Evolutionary conservation across 2,329 filamentous ascomycete species (phyloP).

Genomic region (Claviceps pusilla): DNA sequence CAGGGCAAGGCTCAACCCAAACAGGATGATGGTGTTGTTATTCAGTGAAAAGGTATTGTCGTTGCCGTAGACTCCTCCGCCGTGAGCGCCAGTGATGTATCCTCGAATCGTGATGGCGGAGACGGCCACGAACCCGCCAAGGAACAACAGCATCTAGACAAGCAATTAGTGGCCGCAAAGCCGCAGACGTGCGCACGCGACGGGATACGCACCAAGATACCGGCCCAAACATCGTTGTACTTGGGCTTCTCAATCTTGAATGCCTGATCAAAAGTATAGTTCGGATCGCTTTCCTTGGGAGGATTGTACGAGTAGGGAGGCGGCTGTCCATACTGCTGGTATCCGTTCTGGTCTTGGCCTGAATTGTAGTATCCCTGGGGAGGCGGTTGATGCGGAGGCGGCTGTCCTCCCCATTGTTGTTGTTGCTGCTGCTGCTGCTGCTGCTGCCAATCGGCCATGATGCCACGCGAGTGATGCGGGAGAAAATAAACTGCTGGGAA

Average conservation of each 20-base stretch:
- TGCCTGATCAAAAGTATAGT: slow-evolving; percentile 56
- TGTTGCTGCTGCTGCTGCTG: slow-evolving; percentile 5
- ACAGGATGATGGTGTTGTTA: slow-evolving; percentile 75
- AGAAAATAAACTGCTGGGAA: too few relatives aligned
- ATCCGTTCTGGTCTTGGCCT: slow-evolving; percentile 10
- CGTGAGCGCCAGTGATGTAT: slow-evolving; percentile 50
- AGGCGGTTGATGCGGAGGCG: slow-evolving; percentile 8
- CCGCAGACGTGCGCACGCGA: background rate
- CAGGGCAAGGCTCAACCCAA: slow-evolving; percentile 60
- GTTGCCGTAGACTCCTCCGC: slow-evolving; percentile 58
- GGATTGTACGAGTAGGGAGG: slow-evolving; percentile 22
- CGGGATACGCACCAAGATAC: slow-evolving; percentile 44
- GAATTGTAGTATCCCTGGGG: slow-evolving; percentile 5
- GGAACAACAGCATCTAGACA: slow-evolving; percentile 49
- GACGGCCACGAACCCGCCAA: slow-evolving; percentile 60
- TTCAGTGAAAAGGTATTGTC: slow-evolving; percentile 52
- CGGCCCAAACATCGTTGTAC: slow-evolving; percentile 84
- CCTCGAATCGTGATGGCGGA: slow-evolving; percentile 62
- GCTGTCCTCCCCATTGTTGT: background rate
- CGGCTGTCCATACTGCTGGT: slow-evolving; percentile 16
- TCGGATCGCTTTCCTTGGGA: slow-evolving; percentile 27
- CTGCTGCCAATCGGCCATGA: background rate
- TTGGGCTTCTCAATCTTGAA: slow-evolving; percentile 77
- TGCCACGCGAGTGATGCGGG: background rate
- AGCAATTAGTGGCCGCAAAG: background rate